phyloP scores from a whole-genome alignment of 169 alveolate genomes.

The Plasmodium fragile region DNA sequence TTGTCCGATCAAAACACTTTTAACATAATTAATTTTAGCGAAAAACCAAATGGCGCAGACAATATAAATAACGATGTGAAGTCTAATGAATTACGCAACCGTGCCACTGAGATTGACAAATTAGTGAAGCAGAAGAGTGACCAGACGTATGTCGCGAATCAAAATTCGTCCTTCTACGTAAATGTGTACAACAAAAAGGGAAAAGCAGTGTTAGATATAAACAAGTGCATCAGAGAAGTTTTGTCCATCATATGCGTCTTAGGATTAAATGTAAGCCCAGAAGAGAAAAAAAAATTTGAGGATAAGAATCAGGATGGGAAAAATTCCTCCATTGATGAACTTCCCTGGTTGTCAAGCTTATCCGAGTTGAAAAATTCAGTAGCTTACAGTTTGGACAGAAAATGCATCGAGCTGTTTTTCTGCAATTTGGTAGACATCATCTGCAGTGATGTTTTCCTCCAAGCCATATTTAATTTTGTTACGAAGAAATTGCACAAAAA shows the following conservation, averaged over 20 bases:
- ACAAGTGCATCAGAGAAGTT: slow-evolving; percentile 51
- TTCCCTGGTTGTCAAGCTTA: slow-evolving; percentile 71
- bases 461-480: slow-evolving; percentile 31
- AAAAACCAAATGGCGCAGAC: not conserved
- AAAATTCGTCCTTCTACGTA: not conserved
- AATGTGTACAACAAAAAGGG: slow-evolving; percentile 7
- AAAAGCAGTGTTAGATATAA: slow-evolving; percentile 9
- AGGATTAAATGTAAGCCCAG: slow-evolving; percentile 50
- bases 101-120: not conserved
- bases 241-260: slow-evolving; percentile 58
- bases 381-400: slow-evolving; percentile 55
- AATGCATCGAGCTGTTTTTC: slow-evolving; percentile 57
- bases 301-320: not conserved
- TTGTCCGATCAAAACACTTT: slow-evolving; percentile 3
- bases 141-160: not conserved
- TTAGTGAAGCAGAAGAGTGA: not conserved
- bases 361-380: slow-evolving; percentile 64
- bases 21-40: not conserved
- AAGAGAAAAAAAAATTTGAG: slow-evolving; percentile 34
- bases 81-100: not conserved
- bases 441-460: slow-evolving; percentile 31
- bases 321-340: slow-evolving; percentile 39
- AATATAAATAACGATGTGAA: not conserved
- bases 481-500: slow-evolving; percentile 10
- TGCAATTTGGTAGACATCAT: slow-evolving; percentile 73